Percentiles rank a stretch among this genome's conserved stretches.
phyloP scores from a whole-genome alignment of 2,329 filamentous ascomycete genomes.

The Leptographium procerum region DNA sequence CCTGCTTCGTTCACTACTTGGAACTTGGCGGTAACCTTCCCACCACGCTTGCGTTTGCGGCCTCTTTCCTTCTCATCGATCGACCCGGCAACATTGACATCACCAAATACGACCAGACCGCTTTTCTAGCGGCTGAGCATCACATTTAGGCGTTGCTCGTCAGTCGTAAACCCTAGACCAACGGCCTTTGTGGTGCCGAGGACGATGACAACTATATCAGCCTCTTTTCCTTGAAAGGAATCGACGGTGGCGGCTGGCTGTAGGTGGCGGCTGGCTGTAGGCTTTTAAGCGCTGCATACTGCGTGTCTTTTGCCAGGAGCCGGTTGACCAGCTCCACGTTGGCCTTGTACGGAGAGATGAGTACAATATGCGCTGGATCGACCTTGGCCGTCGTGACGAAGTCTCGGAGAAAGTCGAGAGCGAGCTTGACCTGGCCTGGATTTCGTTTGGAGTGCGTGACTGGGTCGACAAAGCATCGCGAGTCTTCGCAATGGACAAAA shows the following conservation, averaged over 20 bases:
- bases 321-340: conserved; percentile 8
- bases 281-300: too few species aligned
- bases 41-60: not conserved
- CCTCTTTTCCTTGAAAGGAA: conserved; percentile 15
- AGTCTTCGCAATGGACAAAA: conserved; percentile 9
- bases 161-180: conserved; percentile 10
- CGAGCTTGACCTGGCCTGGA: conserved; percentile 6
- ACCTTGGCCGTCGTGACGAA: conserved; percentile 20
- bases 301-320: too few species aligned
- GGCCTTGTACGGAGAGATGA: conserved; percentile 33
- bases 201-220: conserved; percentile 13
- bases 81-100: not conserved
- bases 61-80: not conserved
- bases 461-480: not conserved
- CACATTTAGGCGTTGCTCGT: conserved; percentile 8
- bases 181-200: conserved; percentile 10
- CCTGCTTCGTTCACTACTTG: not conserved
- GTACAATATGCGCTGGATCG: conserved; percentile 31
- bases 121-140: not conserved
- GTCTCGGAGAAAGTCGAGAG: conserved; percentile 23
- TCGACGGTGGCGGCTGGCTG: conserved; percentile 10
- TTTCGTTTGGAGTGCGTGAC: not conserved
- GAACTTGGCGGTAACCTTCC: not conserved
- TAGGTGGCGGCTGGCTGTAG: too few species aligned
- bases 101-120: not conserved